phyloP scores from a whole-genome alignment of 176 grass and related monocot genomes.

The Elaeis guineensis region DNA sequence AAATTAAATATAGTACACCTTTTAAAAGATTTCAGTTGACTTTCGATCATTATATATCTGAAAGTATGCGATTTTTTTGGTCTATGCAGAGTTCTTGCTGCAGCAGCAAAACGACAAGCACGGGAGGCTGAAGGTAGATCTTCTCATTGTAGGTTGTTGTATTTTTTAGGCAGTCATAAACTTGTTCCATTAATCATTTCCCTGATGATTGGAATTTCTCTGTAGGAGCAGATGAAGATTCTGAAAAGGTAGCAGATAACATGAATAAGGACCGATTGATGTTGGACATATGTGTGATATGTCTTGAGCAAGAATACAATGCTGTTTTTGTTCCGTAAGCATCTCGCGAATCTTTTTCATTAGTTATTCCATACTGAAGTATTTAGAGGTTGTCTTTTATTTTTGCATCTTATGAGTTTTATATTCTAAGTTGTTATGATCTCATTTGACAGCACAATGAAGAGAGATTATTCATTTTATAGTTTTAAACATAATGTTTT shows the following conservation, averaged over 20 bases:
- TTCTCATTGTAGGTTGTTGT: conserved; percentile 15
- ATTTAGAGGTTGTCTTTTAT: no score
- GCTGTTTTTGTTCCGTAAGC: conserved; percentile 99
- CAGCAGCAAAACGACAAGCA: conserved; percentile 73
- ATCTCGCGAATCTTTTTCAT: conserved; percentile 4
- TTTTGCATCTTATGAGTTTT: no score
- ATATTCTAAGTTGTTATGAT: no score
- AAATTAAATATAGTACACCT: no score
- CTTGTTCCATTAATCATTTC: neutral
- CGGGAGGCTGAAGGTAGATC: conserved; percentile 82
- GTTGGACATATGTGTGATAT: conserved; percentile 95
- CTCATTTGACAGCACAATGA: no score
- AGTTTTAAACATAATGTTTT: no score
- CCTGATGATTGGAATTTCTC: conserved; percentile 11
- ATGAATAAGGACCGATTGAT: conserved; percentile 57
- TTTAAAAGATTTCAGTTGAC: no score
- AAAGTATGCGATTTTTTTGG: neutral
- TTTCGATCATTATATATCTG: no score
- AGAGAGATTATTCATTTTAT: no score
- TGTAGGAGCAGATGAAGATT: conserved; percentile 37
- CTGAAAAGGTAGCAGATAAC: conserved; percentile 36
- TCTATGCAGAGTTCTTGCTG: conserved; percentile 63
- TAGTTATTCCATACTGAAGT: no score
- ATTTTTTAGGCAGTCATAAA: conserved; percentile 13
- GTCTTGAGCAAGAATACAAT: conserved; percentile 99